phyloP scores from a whole-genome alignment of 306 rosid genomes.

The Prunus padus region DNA sequence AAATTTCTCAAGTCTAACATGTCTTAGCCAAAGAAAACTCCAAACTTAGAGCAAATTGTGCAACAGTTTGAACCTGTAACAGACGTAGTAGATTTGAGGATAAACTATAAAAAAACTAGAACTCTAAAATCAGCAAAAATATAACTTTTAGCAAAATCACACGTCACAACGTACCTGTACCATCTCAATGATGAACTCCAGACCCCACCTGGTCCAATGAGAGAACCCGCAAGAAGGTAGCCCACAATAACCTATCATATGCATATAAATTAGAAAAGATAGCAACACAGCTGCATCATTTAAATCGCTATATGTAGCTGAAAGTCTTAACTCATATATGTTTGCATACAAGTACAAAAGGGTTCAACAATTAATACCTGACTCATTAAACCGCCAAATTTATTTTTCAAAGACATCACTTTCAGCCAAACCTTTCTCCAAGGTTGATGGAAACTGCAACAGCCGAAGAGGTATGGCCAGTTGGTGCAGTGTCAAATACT shows the following conservation, averaged over 20 bases:
- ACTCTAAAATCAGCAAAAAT: not conserved
- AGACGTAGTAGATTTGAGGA: not conserved
- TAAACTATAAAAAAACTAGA: not conserved
- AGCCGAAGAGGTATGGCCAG: constrained; percentile 95
- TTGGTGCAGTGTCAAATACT: constrained; percentile 98
- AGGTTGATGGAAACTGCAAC: constrained; percentile 89
- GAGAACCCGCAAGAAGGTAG: constrained; percentile 96
- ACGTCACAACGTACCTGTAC: constrained; percentile 70
- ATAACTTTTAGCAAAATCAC: not conserved
- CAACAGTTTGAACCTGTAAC: constrained; percentile 94
- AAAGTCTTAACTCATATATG: not conserved
- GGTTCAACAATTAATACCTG: constrained; percentile 54
- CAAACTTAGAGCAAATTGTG: constrained; percentile 96
- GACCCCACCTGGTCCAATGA: constrained; percentile 98
- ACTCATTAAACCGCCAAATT: no score
- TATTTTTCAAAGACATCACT: constrained; percentile 85
- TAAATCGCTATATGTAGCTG: constrained; percentile 17
- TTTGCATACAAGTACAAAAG: not conserved
- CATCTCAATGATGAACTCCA: constrained; percentile 87
- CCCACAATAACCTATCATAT: constrained; percentile 91
- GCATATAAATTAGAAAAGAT: constrained; percentile 20
- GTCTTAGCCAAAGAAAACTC: constrained; percentile 98
- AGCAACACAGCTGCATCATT: constrained; percentile 3
- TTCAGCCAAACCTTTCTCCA: constrained; percentile 95
- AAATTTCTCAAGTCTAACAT: constrained; percentile 27